These are phyloP conservation scores for Diplotaxis tenuifolia DNA, from an alignment of 345 rosid species.

Conservation along the genomic window DNA sequence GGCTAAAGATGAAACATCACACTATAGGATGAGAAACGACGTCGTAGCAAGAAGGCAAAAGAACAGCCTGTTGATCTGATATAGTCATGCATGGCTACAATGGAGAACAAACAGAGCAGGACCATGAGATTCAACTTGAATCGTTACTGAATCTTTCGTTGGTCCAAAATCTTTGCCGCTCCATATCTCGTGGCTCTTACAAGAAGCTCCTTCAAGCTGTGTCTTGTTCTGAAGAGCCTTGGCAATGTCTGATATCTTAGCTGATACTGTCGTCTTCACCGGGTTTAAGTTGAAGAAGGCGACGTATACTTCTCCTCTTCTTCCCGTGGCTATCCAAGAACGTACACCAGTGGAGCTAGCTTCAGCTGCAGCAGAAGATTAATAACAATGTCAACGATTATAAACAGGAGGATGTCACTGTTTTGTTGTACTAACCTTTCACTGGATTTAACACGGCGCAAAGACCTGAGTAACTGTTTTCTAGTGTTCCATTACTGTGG, in stretches of 20 bases:
- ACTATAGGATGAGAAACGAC: neutral
- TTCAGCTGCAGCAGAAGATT: slow-evolving; percentile 9
- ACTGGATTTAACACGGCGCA: slow-evolving; percentile 61
- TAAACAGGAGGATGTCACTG: neutral
- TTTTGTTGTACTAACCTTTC: slow-evolving; percentile 43
- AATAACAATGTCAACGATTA: neutral
- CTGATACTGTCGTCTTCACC: slow-evolving; percentile 49
- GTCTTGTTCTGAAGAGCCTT: slow-evolving; percentile 43
- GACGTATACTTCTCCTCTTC: slow-evolving; percentile 55
- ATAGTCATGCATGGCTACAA: slow-evolving; percentile 40
- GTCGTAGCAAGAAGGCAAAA: neutral
- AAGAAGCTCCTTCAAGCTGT: slow-evolving; percentile 41
- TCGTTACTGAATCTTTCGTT: slow-evolving; percentile 37
- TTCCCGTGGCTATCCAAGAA: slow-evolving; percentile 89
- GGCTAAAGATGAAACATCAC: slow-evolving; percentile 1
- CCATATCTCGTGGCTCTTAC: slow-evolving; percentile 65
- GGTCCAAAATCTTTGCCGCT: slow-evolving; percentile 42
- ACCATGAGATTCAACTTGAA: slow-evolving; percentile 51
- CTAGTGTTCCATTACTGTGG: slow-evolving; percentile 56
- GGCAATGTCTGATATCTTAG: slow-evolving; percentile 55
- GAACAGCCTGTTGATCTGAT: neutral
- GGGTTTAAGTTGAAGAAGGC: slow-evolving; percentile 63
- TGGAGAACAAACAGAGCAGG: slow-evolving; percentile 58
- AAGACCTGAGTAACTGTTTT: slow-evolving; percentile 78
- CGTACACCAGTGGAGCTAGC: slow-evolving; percentile 53